A percentile compares a stretch with the other conserved stretches of the same genome.
Evolutionary conservation across 2,329 filamentous ascomycete species (phyloP).

Genomic region (Truncatella angustata): DNA sequence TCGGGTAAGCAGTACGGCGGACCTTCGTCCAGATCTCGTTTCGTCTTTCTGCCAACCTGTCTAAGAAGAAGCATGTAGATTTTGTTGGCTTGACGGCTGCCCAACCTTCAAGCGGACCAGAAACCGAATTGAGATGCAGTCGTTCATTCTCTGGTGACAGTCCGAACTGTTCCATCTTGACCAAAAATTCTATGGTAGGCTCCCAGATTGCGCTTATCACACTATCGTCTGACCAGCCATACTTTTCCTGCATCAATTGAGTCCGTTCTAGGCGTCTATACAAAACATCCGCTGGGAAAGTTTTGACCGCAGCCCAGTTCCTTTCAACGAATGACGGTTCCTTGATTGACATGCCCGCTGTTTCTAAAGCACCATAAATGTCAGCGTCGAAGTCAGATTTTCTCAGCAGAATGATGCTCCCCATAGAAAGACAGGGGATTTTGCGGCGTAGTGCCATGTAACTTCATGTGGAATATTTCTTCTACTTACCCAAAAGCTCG

Average conservation of each 20-base stretch:
- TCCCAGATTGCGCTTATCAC: slow-evolving; percentile 24
- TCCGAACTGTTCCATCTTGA: slow-evolving; percentile 21
- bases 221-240: slow-evolving; percentile 8
- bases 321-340: slow-evolving; percentile 8
- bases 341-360: slow-evolving; percentile 1
- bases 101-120: background rate
- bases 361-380: too few species aligned
- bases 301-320: background rate
- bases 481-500: too few species aligned
- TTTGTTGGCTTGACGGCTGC: background rate
- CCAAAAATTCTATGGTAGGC: slow-evolving; percentile 26
- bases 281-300: background rate
- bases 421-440: too few species aligned
- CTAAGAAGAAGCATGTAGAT: slow-evolving; percentile 14
- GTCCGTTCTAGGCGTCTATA: background rate
- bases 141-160: slow-evolving; percentile 12
- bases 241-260: background rate
- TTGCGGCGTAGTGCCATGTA: too few species aligned
- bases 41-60: slow-evolving; percentile 17
- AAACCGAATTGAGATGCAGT: background rate
- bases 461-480: too few species aligned
- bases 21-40: slow-evolving; percentile 18
- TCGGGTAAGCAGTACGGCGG: slow-evolving; percentile 8
- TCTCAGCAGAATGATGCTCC: too few species aligned
- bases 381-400: too few species aligned